Evolutionary conservation across 2,329 filamentous ascomycete species (phyloP), one percentile per base, ranked within the genome.

Genomic region (Furcasterigmium furcatum): DNA sequence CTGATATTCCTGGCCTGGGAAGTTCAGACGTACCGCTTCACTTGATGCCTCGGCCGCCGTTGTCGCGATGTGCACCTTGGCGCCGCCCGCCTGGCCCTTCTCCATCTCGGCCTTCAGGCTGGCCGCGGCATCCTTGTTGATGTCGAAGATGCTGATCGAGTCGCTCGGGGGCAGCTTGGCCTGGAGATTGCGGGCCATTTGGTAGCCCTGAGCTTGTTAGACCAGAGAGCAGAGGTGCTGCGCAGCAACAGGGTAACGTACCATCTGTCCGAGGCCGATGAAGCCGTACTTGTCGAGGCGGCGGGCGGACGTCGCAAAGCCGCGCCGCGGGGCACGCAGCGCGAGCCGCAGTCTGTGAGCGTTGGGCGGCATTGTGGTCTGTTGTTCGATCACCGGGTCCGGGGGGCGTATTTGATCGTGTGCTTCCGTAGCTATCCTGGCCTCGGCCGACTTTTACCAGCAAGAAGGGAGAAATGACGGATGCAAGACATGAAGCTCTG

Each of bases 181-280:
- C 59, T 80, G 78, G 4, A 83, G 71, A 58, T 82, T 83, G 63
- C 73, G 77, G 50, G 78, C 79, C 79, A 83, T 82, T 66, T 80
- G 78, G 55, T 76, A 82, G 35, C 79, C 79, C 78, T 82, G 41
- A 6, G 35, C 19, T 38, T 7, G 41, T 30, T 25, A 32, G 39
- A 14, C 24, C 22, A 27, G 12, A 16, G 18, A 6, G 20, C 20
- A 22, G n/a, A 18, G 21, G 27, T 21, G 38, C 21, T 27, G n/a
- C n/a, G n/a, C n/a, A n/a, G n/a, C n/a, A n/a, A 4, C n/a, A 10
- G 21, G 16, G 22, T 18, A 9, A 56, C 70, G 24, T 64, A 82
- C 78, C 79, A 83, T 83, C 51, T 82, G 79, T 6, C 79, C 79
- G 13, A 83, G 62, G 13, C 79, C 79, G 45, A 83, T 72, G 55